Percentiles rank a stretch among this genome's conserved stretches.
These are phyloP conservation scores for Penicillium samsonianum DNA, from an alignment of 495 filamentous ascomycete species.

Conservation along the genomic window DNA sequence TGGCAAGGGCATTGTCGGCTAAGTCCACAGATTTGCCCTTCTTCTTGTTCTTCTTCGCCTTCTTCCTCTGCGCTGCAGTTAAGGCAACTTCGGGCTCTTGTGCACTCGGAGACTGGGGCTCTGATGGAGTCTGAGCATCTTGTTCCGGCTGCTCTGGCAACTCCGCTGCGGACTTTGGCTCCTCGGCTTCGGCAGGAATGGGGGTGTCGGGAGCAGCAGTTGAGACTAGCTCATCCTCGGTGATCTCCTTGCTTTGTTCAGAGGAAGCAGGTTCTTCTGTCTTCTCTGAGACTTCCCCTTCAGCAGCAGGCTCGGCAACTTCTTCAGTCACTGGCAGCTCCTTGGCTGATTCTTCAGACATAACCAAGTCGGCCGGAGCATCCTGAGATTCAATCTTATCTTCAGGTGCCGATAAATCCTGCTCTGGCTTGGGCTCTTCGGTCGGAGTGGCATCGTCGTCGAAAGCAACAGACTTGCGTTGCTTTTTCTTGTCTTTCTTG, in stretches of 20 bases:
- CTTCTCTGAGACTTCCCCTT: background rate
- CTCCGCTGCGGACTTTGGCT: background rate
- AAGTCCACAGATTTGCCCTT: constrained; percentile 38
- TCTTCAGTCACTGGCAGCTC: constrained; percentile 1
- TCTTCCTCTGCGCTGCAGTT: constrained; percentile 19
- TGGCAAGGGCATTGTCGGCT: constrained; percentile 20
- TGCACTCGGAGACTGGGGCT: constrained; percentile 13
- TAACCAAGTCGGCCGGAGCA: background rate
- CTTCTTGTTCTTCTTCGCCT: constrained; percentile 48
- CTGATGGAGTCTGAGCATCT: constrained; percentile 8
- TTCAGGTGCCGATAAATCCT: constrained; percentile 1
- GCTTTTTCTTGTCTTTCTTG: constrained; percentile 30
- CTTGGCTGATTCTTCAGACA: constrained; percentile 1
- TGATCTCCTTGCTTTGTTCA: constrained; percentile 9
- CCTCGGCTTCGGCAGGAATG: background rate
- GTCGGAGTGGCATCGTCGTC: constrained; percentile 8
- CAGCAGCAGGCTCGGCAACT: background rate
- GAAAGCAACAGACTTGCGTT: constrained; percentile 28
- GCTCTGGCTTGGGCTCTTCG: constrained; percentile 19
- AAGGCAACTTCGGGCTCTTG: constrained; percentile 18
- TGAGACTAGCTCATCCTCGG: background rate
- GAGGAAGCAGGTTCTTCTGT: background rate
- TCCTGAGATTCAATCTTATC: background rate
- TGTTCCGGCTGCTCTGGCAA: background rate
- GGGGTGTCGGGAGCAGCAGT: background rate